Evolutionary conservation across 2,329 filamentous ascomycete genomes (phyloP).

Genomic region (Penicillium sp.): DNA sequence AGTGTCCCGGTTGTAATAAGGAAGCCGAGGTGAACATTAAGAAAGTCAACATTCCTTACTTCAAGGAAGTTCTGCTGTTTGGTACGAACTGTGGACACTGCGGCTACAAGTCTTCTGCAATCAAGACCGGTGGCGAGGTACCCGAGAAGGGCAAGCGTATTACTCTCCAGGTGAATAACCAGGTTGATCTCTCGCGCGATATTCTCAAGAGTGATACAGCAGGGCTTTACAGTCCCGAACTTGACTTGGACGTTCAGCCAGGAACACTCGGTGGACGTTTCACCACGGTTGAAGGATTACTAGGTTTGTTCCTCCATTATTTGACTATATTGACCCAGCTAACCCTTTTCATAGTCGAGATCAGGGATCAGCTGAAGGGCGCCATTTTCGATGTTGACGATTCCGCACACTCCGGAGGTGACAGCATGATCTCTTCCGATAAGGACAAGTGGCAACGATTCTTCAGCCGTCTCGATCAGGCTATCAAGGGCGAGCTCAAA

Average conservation of each 20-base stretch:
- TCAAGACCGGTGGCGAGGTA: slow-evolving; percentile 93
- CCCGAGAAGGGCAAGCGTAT: slow-evolving; percentile 83
- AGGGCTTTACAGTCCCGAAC: slow-evolving; percentile 78
- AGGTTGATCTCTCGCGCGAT: slow-evolving; percentile 78
- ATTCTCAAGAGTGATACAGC: slow-evolving; percentile 97
- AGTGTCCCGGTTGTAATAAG: slow-evolving; percentile 86
- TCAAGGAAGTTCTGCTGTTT: slow-evolving; percentile 97
- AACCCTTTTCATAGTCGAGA: slow-evolving; percentile 69
- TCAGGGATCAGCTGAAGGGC: slow-evolving; percentile 80
- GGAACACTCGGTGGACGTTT: slow-evolving; percentile 94
- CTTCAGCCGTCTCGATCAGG: slow-evolving; percentile 71
- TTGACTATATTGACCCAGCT: neutral
- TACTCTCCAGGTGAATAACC: slow-evolving; percentile 66
- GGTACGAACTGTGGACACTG: slow-evolving; percentile 88
- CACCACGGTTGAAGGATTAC: slow-evolving; percentile 82
- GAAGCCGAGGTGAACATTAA: slow-evolving; percentile 64
- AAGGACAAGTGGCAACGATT: slow-evolving; percentile 75
- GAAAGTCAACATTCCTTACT: slow-evolving; percentile 50
- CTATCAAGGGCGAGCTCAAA: slow-evolving; percentile 73
- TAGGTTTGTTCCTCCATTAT: neutral
- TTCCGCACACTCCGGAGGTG: slow-evolving; percentile 60
- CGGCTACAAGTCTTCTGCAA: slow-evolving; percentile 92
- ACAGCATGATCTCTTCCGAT: slow-evolving; percentile 67
- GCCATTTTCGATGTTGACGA: slow-evolving; percentile 80
- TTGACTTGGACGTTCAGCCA: slow-evolving; percentile 63